Evolutionary conservation across 805 yeast genomes (phyloP).

Genomic region (Saccharomycopsis javanensis): DNA sequence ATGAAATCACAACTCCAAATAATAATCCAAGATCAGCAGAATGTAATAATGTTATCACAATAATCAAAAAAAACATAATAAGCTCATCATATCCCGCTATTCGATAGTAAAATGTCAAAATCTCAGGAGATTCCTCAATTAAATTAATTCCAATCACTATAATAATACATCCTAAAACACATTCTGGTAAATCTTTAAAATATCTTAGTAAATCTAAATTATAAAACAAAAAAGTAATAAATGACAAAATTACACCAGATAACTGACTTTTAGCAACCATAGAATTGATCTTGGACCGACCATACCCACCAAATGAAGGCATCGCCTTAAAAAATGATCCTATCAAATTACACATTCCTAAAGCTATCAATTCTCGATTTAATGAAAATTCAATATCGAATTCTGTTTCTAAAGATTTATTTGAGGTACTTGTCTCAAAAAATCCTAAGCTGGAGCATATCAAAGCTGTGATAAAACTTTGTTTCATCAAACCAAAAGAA

Average conservation of each 20-base stretch:
- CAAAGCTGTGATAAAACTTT: slow-evolving; percentile 22
- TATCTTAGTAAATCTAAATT: slow-evolving; percentile 23
- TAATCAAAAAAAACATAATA: slow-evolving; percentile 21
- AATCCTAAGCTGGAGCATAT: slow-evolving; percentile 78
- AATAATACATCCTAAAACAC: slow-evolving; percentile 36
- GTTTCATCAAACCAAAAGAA: slow-evolving; percentile 26
- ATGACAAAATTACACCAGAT: slow-evolving; percentile 19
- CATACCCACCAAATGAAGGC: slow-evolving; percentile 95
- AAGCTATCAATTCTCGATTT: slow-evolving; percentile 83
- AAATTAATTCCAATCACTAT: slow-evolving; percentile 35
- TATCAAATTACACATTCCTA: slow-evolving; percentile 64
- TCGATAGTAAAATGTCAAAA: slow-evolving; percentile 34
- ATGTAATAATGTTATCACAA: slow-evolving; percentile 24
- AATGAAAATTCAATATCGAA: slow-evolving; percentile 69
- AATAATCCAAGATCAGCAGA: slow-evolving; percentile 32
- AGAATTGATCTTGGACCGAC: slow-evolving; percentile 82
- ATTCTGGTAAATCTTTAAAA: slow-evolving; percentile 35
- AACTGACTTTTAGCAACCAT: slow-evolving; percentile 33
- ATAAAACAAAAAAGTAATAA: slow-evolving; percentile 19
- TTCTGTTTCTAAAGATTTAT: slow-evolving; percentile 69
- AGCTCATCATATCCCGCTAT: slow-evolving; percentile 34
- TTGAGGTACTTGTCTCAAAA: slow-evolving; percentile 88
- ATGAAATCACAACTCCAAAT: slow-evolving; percentile 30
- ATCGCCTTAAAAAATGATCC: slow-evolving; percentile 51
- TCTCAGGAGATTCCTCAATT: slow-evolving; percentile 37